A percentile compares a stretch with the other conserved stretches of the same genome.
These are phyloP conservation scores for Leccinum pachyderme DNA, from an alignment of 1,284 basidiomycete genomes.

Conservation along the genomic window DNA sequence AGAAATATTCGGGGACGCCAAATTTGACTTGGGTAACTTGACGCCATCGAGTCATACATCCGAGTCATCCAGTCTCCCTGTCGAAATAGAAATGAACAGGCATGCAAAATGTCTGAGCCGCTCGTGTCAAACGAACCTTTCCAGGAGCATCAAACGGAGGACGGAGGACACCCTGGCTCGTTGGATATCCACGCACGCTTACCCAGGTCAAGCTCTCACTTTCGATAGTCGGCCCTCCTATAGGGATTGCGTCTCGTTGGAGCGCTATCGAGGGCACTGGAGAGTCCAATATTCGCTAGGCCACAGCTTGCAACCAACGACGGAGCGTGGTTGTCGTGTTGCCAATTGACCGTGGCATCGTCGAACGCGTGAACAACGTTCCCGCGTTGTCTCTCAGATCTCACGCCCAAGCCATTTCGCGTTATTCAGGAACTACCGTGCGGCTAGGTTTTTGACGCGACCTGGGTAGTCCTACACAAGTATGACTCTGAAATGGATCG, in stretches of 20 bases:
- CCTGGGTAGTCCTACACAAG: not conserved
- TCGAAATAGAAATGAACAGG: slow-evolving; percentile 8
- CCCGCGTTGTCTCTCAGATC: slow-evolving; percentile 1
- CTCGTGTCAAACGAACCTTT: slow-evolving; percentile 40
- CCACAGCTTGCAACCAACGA: slow-evolving; percentile 28
- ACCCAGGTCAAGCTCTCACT: slow-evolving; percentile 50
- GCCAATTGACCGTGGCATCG: slow-evolving; percentile 4
- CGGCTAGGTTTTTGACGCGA: slow-evolving; percentile 13
- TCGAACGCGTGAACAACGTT: slow-evolving; percentile 5
- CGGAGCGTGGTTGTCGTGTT: slow-evolving; percentile 16
- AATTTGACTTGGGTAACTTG: slow-evolving; percentile 30
- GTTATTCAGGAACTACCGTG: slow-evolving; percentile 19
- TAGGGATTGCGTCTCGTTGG: slow-evolving; percentile 49
- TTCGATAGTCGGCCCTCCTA: slow-evolving; percentile 44
- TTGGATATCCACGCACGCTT: slow-evolving; percentile 44
- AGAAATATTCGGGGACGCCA: slow-evolving; percentile 28
- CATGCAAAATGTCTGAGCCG: not conserved
- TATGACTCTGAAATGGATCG: slow-evolving; percentile 23
- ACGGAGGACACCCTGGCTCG: slow-evolving; percentile 41
- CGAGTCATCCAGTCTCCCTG: slow-evolving; percentile 34
- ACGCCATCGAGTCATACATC: slow-evolving; percentile 37
- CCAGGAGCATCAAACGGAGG: slow-evolving; percentile 43
- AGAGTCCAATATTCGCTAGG: slow-evolving; percentile 29
- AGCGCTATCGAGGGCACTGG: slow-evolving; percentile 46
- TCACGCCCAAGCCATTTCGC: not conserved